Conservation (phyloP, 371 early-diverging fungal genomes). For the Encephalitozoon romaleae region DNA sequence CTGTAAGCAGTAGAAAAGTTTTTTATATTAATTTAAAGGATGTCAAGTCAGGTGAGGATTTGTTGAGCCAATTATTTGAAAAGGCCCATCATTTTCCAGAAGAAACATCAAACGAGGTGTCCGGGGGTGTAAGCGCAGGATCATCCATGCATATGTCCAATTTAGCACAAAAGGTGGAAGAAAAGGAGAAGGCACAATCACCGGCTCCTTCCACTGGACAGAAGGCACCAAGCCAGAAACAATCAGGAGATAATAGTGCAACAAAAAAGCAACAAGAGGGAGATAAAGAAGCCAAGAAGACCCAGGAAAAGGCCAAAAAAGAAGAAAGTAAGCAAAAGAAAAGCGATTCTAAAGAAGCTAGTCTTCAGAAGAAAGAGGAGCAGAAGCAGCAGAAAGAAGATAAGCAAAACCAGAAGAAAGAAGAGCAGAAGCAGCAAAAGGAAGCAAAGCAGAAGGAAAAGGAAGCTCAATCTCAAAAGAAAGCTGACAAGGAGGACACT, state of each 20-base stretch:
- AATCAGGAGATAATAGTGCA: neutral
- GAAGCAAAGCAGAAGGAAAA: conserved; percentile 3
- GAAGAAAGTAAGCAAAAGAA: conserved; percentile 8
- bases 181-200: neutral
- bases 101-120: neutral
- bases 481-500: neutral
- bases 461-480: conserved; percentile 8
- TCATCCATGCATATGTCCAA: neutral
- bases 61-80: conserved; percentile 12
- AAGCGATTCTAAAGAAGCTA: no score
- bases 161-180: neutral
- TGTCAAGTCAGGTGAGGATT: conserved; percentile 9
- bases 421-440: conserved; percentile 14
- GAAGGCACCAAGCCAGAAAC: neutral
- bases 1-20: neutral
- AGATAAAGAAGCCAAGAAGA: conserved; percentile 7
- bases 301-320: conserved; percentile 9
- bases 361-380: neutral
- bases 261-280: conserved; percentile 10
- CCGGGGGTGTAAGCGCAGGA: neutral
- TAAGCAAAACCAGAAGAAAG: conserved; percentile 12
- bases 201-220: neutral
- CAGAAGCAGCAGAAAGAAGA: conserved; percentile 13
- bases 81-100: neutral
- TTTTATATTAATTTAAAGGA: conserved; percentile 33